Evolutionary conservation across 164 flowering plant species (phyloP), one percentile per base, ranked within the genome.

Genomic region (Vitis vinifera): DNA sequence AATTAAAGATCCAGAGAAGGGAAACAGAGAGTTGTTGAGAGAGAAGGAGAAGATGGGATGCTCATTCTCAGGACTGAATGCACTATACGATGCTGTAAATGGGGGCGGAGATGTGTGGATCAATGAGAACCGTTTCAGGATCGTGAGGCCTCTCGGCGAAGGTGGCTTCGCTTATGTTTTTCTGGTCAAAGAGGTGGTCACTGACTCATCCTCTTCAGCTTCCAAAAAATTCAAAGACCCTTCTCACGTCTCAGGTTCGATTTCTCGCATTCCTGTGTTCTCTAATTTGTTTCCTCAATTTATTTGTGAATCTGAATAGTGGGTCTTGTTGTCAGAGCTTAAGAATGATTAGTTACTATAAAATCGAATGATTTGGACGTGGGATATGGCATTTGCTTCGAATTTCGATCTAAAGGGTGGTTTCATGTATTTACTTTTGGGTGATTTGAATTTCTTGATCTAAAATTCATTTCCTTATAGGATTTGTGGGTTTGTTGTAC

Each of bases 101-200:
- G 94, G 92, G 1, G 96, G 90, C n/a, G 99, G 92, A 8, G 98
- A 95, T 72, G 99, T 95, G 51, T 95, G 99, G 99, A 95, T 95
- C 90, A 95, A 95, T 67, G 97, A 95, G 79, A 95, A 90, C 76
- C 79, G 98, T 59, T 95, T 87, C 83, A 87, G 87, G 84, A 82
- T 95, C 79, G 61, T 93, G 57, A 82, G 92, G 84, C 99, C 89
- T 82, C 90, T 95, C 27, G 98, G 98, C 0, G 99, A 93, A 78
- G 99, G 98, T 65, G 99, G 97, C 2, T 90, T 93, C 70, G 98
- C 98, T 8, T 91, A 66, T 60, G 97, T 95, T 37, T 95, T 47
- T 55, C 81, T 95, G 14, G 98, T 95, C 60, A 91, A 91, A 76
- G 98, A 95, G 77, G 71, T 91, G 10, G 14, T 70, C 61, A 8